Conservation (phyloP, 805 yeast species). For the Pichia insulana region DNA sequence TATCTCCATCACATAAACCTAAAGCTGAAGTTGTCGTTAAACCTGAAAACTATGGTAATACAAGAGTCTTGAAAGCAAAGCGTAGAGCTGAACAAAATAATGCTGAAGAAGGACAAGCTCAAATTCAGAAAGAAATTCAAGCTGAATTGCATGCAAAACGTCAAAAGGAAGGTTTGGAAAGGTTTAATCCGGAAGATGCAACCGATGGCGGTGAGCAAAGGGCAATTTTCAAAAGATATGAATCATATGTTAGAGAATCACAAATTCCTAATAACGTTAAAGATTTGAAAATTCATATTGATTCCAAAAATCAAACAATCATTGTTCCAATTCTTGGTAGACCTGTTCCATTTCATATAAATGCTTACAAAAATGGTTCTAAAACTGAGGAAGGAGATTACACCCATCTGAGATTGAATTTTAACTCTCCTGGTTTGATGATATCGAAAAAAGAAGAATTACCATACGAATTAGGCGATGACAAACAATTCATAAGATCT, state of each 20-base stretch:
- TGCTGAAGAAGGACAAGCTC: slow-evolving; percentile 71
- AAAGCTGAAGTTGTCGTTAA: slow-evolving; percentile 6
- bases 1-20: not conserved
- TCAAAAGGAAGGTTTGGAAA: slow-evolving; percentile 76
- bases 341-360: slow-evolving; percentile 96
- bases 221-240: slow-evolving; percentile 83
- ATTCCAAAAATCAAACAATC: slow-evolving; percentile 78
- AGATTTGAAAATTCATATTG: slow-evolving; percentile 82
- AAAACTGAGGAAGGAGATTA: slow-evolving; percentile 95
- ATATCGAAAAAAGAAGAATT: slow-evolving; percentile 62
- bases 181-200: slow-evolving; percentile 75
- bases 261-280: slow-evolving; percentile 81
- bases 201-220: slow-evolving; percentile 50
- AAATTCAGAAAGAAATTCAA: slow-evolving; percentile 76
- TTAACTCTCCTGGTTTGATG: slow-evolving; percentile 74
- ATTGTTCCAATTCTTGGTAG: slow-evolving; percentile 88
- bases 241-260: slow-evolving; percentile 86
- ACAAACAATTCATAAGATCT: slow-evolving; percentile 78
- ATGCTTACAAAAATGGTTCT: slow-evolving; percentile 87
- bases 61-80: slow-evolving; percentile 70
- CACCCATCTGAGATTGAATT: slow-evolving; percentile 82
- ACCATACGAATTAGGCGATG: slow-evolving; percentile 85
- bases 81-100: slow-evolving; percentile 67
- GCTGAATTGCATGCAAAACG: slow-evolving; percentile 73
- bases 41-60: slow-evolving; percentile 27